These are phyloP conservation scores for Exophiala aquamarina DNA, from an alignment of 2,329 filamentous ascomycete species.

Conservation along the genomic window DNA sequence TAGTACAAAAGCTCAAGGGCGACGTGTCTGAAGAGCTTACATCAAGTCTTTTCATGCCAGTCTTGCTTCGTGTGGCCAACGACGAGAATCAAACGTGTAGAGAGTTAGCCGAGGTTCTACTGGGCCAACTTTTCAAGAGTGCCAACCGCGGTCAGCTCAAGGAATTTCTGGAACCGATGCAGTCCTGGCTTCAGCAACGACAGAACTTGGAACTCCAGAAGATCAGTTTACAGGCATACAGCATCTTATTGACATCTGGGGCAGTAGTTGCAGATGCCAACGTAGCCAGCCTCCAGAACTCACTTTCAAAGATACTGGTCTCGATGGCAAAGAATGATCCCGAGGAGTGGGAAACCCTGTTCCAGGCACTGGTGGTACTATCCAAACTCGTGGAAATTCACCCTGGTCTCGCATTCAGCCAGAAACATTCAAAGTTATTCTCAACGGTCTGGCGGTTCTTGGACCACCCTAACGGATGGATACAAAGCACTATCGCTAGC, in stretches of 20 bases:
- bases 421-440: slow-evolving; percentile 69
- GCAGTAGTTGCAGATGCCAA: slow-evolving; percentile 59
- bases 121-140: slow-evolving; percentile 77
- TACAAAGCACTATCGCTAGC: slow-evolving; percentile 74
- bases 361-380: slow-evolving; percentile 69
- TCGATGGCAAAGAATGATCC: slow-evolving; percentile 41
- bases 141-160: slow-evolving; percentile 71
- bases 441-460: slow-evolving; percentile 65
- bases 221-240: slow-evolving; percentile 77
- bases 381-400: slow-evolving; percentile 67
- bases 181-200: slow-evolving; percentile 73
- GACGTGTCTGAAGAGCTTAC: slow-evolving; percentile 81
- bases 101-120: slow-evolving; percentile 73
- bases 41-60: slow-evolving; percentile 77
- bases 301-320: slow-evolving; percentile 11
- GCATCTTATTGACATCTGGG: slow-evolving; percentile 74
- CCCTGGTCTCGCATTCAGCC: slow-evolving; percentile 63
- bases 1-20: slow-evolving; percentile 82
- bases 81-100: slow-evolving; percentile 86
- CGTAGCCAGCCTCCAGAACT: slow-evolving; percentile 13
- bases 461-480: slow-evolving; percentile 68
- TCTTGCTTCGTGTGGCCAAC: slow-evolving; percentile 83
- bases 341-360: slow-evolving; percentile 66
- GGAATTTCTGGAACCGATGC: slow-evolving; percentile 69
- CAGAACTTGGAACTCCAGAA: slow-evolving; percentile 70